Evolutionary conservation across 2,329 filamentous ascomycete species (phyloP).

Genomic region (Emergomyces africanus): DNA sequence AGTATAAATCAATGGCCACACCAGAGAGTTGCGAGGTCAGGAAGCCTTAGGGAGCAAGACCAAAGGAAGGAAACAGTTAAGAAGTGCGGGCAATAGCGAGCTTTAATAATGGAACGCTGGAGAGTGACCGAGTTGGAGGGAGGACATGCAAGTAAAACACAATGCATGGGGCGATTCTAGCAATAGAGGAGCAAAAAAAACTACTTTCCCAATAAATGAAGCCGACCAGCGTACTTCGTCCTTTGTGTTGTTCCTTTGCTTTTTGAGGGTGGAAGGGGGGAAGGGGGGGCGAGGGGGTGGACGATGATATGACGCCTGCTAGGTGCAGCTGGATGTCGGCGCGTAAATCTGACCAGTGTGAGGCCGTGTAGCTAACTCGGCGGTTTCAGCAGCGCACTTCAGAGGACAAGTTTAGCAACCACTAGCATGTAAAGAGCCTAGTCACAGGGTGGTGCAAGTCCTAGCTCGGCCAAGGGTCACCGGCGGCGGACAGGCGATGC

Average conservation of each 20-base stretch:
- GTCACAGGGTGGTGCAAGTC: not conserved
- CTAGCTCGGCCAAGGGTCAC: not conserved
- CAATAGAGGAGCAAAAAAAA: not conserved
- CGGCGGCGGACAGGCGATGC: not conserved
- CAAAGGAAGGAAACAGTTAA: not conserved
- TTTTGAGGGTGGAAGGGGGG: not conserved
- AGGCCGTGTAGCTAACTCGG: not conserved
- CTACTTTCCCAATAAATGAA: not conserved
- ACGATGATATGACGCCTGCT: not conserved
- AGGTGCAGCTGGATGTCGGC: not conserved
- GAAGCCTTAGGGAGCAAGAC: constrained; percentile 3
- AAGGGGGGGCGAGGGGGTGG: no score
- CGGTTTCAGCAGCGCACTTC: not conserved
- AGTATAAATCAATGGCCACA: constrained; percentile 1
- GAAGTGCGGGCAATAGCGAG: not conserved
- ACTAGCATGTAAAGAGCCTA: constrained; percentile 8
- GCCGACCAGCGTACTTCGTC: constrained; percentile 3
- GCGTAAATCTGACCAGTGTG: constrained; percentile 3
- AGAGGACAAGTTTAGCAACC: constrained; percentile 8
- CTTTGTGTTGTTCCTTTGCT: not conserved
- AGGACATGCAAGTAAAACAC: not conserved
- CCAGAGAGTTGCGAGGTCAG: not conserved
- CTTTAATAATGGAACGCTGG: not conserved
- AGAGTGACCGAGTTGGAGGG: not conserved
- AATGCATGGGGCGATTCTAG: not conserved